Evolutionary conservation across 164 flowering plant species (phyloP), one percentile per base, ranked within the genome.

Genomic region (Nelumbo lutea): DNA sequence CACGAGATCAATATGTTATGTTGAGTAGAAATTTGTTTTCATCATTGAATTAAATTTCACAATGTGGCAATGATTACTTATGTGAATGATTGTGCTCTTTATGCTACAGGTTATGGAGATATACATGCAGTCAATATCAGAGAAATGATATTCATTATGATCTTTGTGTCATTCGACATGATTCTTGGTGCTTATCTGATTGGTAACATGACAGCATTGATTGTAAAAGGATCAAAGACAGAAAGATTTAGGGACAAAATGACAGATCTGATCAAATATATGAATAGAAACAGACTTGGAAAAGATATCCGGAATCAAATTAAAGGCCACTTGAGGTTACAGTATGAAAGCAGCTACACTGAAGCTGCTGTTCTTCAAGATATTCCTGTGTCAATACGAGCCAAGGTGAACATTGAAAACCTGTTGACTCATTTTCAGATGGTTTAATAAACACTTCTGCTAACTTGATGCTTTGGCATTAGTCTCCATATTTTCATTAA

Each of bases 191-290:
- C 96, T 61, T 90, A 90, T 72, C 74, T 90, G 72, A 78, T 88
- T 69, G 96, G 96, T 80, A 90, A 87, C 79, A 90, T 90, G 90
- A 85, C 96, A 1, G 96, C 96, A 39, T 66, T 90, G 48, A 87
- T 90, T 4, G 96, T 88, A 8, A 90, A 90, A 78, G 96, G 96
- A 62, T 88, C 92, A 44, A 90, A 83, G 67, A 90, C 96, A 70
- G 96, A 82, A 69, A 83, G 75, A 67, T 90, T 86, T 67, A 79
- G 96, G 76, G 96, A 90, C 66, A 87, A 82, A 76, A 88, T 90
- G 96, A 71, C 88, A 15, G 96, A 88, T 62, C 58, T 88, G 11
- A 83, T 84, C 50, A 87, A 82, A 64, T 90, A 86, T 71, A 85
- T 88, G 92, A 86, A 82, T 61, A 85, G 85, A 82, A 87, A 90